Conservation (phyloP, 768 basidiomycete genomes). For the Termitomyces sp. region DNA sequence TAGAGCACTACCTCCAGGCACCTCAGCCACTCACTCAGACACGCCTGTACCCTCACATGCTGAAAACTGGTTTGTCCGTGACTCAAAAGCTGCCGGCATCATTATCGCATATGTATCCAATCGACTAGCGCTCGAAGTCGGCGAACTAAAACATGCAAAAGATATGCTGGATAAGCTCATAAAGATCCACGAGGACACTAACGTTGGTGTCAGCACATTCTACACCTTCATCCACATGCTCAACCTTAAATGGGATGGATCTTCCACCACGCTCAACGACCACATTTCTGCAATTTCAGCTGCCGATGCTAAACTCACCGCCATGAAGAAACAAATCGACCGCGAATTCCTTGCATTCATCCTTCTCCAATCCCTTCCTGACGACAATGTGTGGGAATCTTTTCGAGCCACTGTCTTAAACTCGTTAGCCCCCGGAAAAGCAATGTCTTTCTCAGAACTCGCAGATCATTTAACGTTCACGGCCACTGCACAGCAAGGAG, state of each 20-base stretch:
- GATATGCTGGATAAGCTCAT: neutral
- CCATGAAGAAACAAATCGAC: too few species aligned
- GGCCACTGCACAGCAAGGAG: neutral
- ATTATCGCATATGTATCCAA: neutral
- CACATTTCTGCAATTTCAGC: neutral
- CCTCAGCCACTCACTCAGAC: too few species aligned
- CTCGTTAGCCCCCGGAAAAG: neutral
- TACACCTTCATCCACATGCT: too few species aligned
- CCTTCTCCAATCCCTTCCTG: neutral
- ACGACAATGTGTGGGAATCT: neutral
- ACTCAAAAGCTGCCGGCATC: neutral
- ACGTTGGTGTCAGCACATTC: neutral
- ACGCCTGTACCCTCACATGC: too few species aligned
- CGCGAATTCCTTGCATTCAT: neutral
- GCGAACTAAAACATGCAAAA: neutral
- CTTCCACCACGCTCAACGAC: neutral
- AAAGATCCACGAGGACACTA: neutral
- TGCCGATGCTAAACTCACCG: neutral
- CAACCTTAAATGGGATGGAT: neutral
- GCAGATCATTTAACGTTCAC: neutral
- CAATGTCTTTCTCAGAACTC: neutral
- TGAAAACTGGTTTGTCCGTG: neutral
- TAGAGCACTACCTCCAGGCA: too few species aligned
- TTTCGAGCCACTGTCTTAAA: neutral
- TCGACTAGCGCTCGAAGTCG: neutral